Evolutionary conservation across 768 basidiomycete species (phyloP).

Genomic region (Leccinum broughii): DNA sequence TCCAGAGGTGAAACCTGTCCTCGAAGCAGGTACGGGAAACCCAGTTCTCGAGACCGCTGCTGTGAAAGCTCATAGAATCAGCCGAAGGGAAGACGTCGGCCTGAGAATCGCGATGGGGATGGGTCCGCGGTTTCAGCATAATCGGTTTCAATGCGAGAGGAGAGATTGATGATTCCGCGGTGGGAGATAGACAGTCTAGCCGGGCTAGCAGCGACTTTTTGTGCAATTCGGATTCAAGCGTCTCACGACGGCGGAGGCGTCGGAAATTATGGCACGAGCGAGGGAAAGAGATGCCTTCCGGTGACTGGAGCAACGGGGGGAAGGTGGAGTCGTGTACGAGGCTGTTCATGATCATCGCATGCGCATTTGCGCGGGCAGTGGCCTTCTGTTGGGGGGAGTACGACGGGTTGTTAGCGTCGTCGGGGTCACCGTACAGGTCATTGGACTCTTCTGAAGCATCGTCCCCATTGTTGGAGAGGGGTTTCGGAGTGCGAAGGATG

Average conservation of each 20-base stretch:
- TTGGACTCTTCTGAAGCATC: conserved; percentile 41
- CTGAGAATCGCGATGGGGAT: conserved; percentile 38
- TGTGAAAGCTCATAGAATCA: conserved; percentile 30
- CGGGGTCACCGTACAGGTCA: conserved; percentile 31
- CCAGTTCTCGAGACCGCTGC: conserved; percentile 68
- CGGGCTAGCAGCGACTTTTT: conserved; percentile 51
- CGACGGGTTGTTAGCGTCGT: conserved; percentile 16
- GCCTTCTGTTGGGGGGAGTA: conserved; percentile 29
- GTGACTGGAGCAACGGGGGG: conserved; percentile 49
- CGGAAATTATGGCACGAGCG: conserved; percentile 52
- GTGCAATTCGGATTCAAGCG: conserved; percentile 48
- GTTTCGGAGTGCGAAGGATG: conserved; percentile 23
- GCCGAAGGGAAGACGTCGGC: conserved; percentile 24
- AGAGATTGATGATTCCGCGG: conserved; percentile 46
- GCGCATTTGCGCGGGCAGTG: conserved; percentile 41
- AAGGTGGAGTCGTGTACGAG: conserved; percentile 41
- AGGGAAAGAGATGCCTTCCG: conserved; percentile 45
- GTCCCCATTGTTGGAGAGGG: conserved; percentile 29
- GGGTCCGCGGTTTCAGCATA: conserved; percentile 27
- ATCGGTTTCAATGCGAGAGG: conserved; percentile 41
- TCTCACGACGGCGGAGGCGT: conserved; percentile 37
- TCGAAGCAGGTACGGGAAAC: conserved; percentile 74
- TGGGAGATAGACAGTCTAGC: conserved; percentile 40
- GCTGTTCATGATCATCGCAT: conserved; percentile 46
- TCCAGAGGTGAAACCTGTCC: conserved; percentile 61